Base-by-base conservation (phyloP, 2,329 filamentous ascomycete genomes). In the Hypoxylon sp. region DNA sequence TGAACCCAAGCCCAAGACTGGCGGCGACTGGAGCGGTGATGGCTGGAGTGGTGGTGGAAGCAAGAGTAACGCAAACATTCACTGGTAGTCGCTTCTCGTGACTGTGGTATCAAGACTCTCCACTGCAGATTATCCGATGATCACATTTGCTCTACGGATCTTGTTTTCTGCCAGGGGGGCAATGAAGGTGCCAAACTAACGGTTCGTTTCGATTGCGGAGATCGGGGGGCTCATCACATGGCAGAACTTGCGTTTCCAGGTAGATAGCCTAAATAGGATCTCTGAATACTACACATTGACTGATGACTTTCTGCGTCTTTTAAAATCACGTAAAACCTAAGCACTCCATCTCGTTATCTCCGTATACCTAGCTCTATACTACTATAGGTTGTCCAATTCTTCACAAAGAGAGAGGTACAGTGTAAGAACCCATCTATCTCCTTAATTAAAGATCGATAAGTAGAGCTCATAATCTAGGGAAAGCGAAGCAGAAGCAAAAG, bases 201-300 rank as follows among this genome's bases (percentile, higher is more conserved):
- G 19, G 53, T 47, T 39, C 14, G 48, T 46, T 6, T 50, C 39
- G 33, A 19, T 33, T 39, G n/a, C 24, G 8, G 14, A 48, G 44
- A 39, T 17, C 24, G 10, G 24, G 24, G 39, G 59, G 47, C 39
- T 59, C 11, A 50, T 42, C 48, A n/a, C 29, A 60, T 53, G 33
- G 44, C 14, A 39, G 50, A 59, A 59, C 35, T 29, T 31, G 19
- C n/a, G 44, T 63, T 63, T 63, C 59, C 59, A 59, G 48, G 29
- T 64, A 63, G 53, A 59, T 63, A 67, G 44, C 47, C 29, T 59
- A 24, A 14, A 17, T 60, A 63, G 65, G 59, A 63, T 63, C 59
- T 52, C 37, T 51, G 51, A 52, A 29, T 52, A 66, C 61, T 63
- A 33, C 42, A 37, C 29, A 31, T 19, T 60, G 50, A 13, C 37